A percentile compares a stretch with the other conserved stretches of the same genome.
These are phyloP conservation scores for Aureoboletus auriporus DNA, from an alignment of 768 basidiomycete genomes.

Conservation along the genomic window DNA sequence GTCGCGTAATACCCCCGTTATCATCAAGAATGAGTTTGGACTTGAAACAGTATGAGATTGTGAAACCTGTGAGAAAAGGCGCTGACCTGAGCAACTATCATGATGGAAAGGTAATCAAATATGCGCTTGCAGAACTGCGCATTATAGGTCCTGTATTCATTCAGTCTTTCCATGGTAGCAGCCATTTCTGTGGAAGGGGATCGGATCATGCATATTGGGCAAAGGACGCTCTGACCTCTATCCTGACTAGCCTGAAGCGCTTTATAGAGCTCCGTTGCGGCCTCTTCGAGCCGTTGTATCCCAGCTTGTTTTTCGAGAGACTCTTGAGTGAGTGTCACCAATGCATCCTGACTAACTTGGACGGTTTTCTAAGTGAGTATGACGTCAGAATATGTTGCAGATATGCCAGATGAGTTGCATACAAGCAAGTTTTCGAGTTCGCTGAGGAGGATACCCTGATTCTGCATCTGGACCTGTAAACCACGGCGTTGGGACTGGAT, in stretches of 20 bases:
- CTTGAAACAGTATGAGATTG: constrained; percentile 35
- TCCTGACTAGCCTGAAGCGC: constrained; percentile 88
- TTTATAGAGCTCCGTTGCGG: constrained; percentile 89
- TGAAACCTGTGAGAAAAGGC: neutral
- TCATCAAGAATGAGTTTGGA: constrained; percentile 66
- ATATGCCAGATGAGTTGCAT: constrained; percentile 15
- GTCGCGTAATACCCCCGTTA: constrained; percentile 51
- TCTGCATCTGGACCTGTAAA: constrained; percentile 95
- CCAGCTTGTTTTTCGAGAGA: constrained; percentile 78
- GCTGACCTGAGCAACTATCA: constrained; percentile 84
- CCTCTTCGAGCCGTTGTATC: constrained; percentile 74
- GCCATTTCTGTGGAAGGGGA: constrained; percentile 68
- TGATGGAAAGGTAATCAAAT: constrained; percentile 84
- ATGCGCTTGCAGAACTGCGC: constrained; percentile 90
- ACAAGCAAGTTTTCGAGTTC: constrained; percentile 90
- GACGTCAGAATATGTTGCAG: neutral
- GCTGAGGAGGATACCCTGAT: constrained; percentile 77
- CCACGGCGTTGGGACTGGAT: constrained; percentile 97
- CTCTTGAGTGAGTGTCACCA: constrained; percentile 80
- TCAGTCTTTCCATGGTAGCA: constrained; percentile 90
- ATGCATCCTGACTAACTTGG: constrained; percentile 77
- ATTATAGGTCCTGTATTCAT: constrained; percentile 89
- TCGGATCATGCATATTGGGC: constrained; percentile 3
- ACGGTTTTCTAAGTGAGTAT: constrained; percentile 71
- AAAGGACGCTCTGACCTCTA: constrained; percentile 49